Evolutionary conservation across 2,329 filamentous ascomycete genomes (phyloP).

Genomic region (Fusarium sp.): DNA sequence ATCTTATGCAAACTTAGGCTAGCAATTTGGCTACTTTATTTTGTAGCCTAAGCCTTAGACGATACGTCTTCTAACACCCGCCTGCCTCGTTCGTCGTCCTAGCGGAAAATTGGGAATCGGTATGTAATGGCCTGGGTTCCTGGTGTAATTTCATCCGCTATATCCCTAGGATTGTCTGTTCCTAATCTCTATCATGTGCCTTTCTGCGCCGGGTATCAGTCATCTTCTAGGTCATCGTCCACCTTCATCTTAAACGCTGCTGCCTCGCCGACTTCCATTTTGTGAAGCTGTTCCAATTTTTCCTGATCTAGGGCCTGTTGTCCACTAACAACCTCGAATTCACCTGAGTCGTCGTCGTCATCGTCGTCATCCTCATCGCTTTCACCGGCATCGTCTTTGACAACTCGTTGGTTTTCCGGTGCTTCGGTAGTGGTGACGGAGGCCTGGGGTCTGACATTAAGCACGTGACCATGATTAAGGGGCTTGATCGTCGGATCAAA

Average conservation of each 20-base stretch:
- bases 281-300: conserved; percentile 64
- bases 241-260: conserved; percentile 59
- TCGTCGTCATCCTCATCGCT: conserved; percentile 53
- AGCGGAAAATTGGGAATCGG: too few species aligned
- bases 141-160: neutral
- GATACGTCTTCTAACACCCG: too few species aligned
- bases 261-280: conserved; percentile 70
- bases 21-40: neutral
- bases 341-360: conserved; percentile 54
- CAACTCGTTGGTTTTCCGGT: conserved; percentile 34
- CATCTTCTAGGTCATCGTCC: conserved; percentile 55
- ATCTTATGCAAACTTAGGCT: neutral
- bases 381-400: conserved; percentile 41
- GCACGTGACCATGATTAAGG: conserved; percentile 50
- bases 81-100: too few species aligned
- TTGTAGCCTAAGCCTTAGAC: neutral
- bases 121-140: neutral
- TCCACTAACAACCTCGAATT: conserved; percentile 60
- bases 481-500: conserved; percentile 74
- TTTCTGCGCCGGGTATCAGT: conserved; percentile 44
- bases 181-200: conserved; percentile 45
- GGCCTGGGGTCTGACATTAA: conserved; percentile 27
- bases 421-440: conserved; percentile 28
- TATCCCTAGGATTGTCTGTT: neutral
- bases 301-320: conserved; percentile 57